Percentiles rank a stretch among this genome's conserved stretches.
Conservation (phyloP, 140 eudicot species). For the Oenanthe javanica region DNA sequence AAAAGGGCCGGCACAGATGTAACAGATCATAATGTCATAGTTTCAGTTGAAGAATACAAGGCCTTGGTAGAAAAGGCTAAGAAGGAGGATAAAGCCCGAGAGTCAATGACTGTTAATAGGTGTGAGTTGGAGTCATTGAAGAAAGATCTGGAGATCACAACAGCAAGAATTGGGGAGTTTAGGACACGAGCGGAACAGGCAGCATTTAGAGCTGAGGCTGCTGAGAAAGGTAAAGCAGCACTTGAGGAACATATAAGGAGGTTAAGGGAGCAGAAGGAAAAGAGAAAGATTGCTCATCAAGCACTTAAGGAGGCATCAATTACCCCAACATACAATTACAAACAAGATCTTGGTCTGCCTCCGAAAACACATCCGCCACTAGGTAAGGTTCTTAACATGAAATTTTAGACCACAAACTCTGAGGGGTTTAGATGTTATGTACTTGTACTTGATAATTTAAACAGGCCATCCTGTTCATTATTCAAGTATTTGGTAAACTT, state of each 20-base stretch:
- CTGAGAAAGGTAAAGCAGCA: conserved; percentile 46
- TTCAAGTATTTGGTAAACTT: background rate
- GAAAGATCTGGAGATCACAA: conserved; percentile 46
- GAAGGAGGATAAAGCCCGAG: conserved; percentile 13
- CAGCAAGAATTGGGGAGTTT: conserved; percentile 42
- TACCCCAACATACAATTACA: conserved; percentile 27
- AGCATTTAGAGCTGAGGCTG: conserved; percentile 61
- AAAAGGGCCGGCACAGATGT: background rate
- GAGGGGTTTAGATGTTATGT: background rate
- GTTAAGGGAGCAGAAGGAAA: conserved; percentile 48
- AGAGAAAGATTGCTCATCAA: conserved; percentile 50
- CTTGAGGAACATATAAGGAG: conserved; percentile 52
- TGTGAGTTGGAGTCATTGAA: conserved; percentile 29
- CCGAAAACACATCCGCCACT: conserved; percentile 55
- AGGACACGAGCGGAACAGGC: conserved; percentile 75
- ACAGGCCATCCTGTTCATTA: background rate
- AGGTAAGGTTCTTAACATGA: conserved; percentile 60
- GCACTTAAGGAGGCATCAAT: conserved; percentile 54
- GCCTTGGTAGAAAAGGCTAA: conserved; percentile 28
- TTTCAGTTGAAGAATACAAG: conserved; percentile 34
- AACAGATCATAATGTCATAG: conserved; percentile 21
- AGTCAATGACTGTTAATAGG: conserved; percentile 5
- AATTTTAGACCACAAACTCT: conserved; percentile 21
- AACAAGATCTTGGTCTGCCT: conserved; percentile 16
- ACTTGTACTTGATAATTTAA: background rate